These are phyloP conservation scores for Zarea fungicola DNA, from an alignment of 2,329 filamentous ascomycete species.

Conservation along the genomic window DNA sequence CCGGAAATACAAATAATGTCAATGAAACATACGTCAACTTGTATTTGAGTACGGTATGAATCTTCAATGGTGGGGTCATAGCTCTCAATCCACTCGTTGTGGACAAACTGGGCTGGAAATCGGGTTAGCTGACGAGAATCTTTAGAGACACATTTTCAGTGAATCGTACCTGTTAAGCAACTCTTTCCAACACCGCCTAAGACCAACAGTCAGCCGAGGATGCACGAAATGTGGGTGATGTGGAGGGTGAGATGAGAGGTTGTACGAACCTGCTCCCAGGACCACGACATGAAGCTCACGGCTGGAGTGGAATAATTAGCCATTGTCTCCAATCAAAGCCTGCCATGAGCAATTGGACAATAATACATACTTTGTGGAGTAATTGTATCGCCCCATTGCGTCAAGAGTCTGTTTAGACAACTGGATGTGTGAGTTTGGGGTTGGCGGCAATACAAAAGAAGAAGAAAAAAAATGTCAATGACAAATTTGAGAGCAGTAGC, in stretches of 20 bases:
- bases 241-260: constrained; percentile 24
- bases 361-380: constrained; percentile 8
- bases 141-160: not conserved
- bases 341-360: not conserved
- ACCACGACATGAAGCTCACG: constrained; percentile 81
- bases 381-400: constrained; percentile 11
- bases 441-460: not conserved
- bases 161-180: constrained; percentile 73
- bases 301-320: constrained; percentile 35
- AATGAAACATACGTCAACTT: constrained; percentile 71
- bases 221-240: constrained; percentile 17
- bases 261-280: constrained; percentile 64
- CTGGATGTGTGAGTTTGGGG: not conserved
- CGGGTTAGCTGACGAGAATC: constrained; percentile 10
- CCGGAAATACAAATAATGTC: not conserved
- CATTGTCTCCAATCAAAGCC: not conserved
- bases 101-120: constrained; percentile 76
- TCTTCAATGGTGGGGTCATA: constrained; percentile 78
- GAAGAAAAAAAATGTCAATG: not conserved
- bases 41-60: constrained; percentile 67
- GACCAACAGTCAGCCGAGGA: constrained; percentile 17
- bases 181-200: constrained; percentile 86
- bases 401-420: not conserved
- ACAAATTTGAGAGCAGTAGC: not conserved
- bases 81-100: constrained; percentile 90